phyloP scores from a whole-genome alignment of 2,329 filamentous ascomycete species.

The Paracorniculantispora psalliotae region DNA sequence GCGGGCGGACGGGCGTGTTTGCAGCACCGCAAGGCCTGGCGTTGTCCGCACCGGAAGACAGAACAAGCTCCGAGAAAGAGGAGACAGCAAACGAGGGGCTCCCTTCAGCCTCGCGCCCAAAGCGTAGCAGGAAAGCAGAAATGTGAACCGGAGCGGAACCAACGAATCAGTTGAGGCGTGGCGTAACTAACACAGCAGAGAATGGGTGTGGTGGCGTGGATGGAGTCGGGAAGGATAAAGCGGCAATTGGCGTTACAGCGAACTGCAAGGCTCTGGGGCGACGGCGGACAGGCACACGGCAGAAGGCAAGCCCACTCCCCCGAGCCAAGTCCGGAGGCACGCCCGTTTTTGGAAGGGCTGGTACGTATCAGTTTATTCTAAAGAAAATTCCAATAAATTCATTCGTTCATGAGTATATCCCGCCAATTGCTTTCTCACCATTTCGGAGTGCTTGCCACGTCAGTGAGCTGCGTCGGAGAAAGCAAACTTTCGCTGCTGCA shows the following conservation, averaged over 20 bases:
- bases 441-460: no score
- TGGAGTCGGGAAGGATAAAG: not conserved
- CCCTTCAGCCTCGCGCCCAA: not conserved
- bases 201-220: not conserved
- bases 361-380: no score
- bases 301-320: not conserved
- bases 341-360: not conserved
- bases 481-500: no score
- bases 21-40: no score
- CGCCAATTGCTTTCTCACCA: no score
- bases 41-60: not conserved
- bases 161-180: no score
- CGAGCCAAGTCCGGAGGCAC: constrained; percentile 6
- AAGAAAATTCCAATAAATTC: no score
- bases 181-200: not conserved
- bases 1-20: no score
- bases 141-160: no score
- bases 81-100: not conserved
- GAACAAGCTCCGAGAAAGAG: constrained; percentile 1
- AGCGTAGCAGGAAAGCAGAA: not conserved
- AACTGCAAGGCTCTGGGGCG: not conserved
- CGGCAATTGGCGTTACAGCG: not conserved
- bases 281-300: no score
- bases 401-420: no score
- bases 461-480: no score